phyloP scores from a whole-genome alignment of 2,329 filamentous ascomycete species.

The Diaporthe destruens region DNA sequence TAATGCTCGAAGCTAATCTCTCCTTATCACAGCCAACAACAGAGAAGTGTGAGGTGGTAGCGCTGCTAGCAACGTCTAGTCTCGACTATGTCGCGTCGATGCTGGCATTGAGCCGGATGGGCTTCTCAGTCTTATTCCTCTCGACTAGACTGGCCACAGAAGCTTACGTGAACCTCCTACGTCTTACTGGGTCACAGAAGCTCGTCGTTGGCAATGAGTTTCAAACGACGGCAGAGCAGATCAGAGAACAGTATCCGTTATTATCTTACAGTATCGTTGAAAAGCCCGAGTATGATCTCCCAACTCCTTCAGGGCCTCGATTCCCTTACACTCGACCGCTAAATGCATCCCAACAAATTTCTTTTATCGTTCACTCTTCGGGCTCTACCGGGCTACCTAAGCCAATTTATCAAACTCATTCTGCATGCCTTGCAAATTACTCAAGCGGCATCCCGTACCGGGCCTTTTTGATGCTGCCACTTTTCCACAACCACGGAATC shows the following conservation, averaged over 20 bases:
- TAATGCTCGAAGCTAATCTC: neutral
- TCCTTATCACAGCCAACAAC: neutral
- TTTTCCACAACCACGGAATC: slow-evolving; percentile 66
- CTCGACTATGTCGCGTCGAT: slow-evolving; percentile 66
- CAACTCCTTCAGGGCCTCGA: slow-evolving; percentile 31
- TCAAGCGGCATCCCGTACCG: slow-evolving; percentile 56
- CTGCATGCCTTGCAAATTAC: slow-evolving; percentile 59
- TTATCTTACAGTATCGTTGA: slow-evolving; percentile 44
- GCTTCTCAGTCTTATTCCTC: slow-evolving; percentile 65
- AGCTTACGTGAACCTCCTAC: slow-evolving; percentile 62
- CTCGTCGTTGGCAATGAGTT: slow-evolving; percentile 46
- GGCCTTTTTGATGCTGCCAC: slow-evolving; percentile 61
- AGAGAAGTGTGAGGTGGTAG: slow-evolving; percentile 55
- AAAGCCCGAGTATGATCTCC: slow-evolving; percentile 39
- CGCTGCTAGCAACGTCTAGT: slow-evolving; percentile 61
- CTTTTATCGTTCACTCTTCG: slow-evolving; percentile 53
- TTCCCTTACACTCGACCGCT: slow-evolving; percentile 42
- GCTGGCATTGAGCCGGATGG: slow-evolving; percentile 64
- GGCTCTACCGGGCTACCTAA: slow-evolving; percentile 69
- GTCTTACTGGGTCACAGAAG: slow-evolving; percentile 55
- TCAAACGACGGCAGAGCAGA: slow-evolving; percentile 39
- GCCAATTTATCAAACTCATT: slow-evolving; percentile 66
- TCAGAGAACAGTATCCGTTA: slow-evolving; percentile 46
- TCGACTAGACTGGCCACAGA: slow-evolving; percentile 65
- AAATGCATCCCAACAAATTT: slow-evolving; percentile 43